phyloP scores from a whole-genome alignment of 805 yeast genomes.

The Suhomyces sp. region DNA sequence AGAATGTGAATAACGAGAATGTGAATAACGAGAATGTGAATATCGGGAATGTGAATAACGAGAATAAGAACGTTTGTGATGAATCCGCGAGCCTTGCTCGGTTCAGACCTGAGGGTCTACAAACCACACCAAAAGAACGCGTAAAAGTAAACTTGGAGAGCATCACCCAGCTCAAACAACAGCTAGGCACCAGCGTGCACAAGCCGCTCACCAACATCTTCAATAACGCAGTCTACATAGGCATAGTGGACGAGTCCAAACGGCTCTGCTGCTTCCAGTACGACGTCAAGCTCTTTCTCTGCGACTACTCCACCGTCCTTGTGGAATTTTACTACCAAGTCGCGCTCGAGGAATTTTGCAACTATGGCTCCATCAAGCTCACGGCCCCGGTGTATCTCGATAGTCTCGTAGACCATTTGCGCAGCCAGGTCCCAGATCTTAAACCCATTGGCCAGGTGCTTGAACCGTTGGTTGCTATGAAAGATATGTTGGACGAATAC shows the following conservation, averaged over 20 bases:
- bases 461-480: slow-evolving; percentile 42
- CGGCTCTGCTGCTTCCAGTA: slow-evolving; percentile 82
- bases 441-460: slow-evolving; percentile 16
- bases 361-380: slow-evolving; percentile 56
- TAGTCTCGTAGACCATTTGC: slow-evolving; percentile 37
- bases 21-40: too few relatives aligned
- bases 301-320: slow-evolving; percentile 74
- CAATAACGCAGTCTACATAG: slow-evolving; percentile 70
- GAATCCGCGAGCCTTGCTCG: too few relatives aligned
- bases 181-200: slow-evolving; percentile 46
- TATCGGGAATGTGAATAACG: too few relatives aligned
- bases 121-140: slow-evolving; percentile 9
- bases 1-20: too few relatives aligned
- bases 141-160: slow-evolving; percentile 54
- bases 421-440: slow-evolving; percentile 18
- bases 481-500: slow-evolving; percentile 79
- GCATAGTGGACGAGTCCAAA: slow-evolving; percentile 69
- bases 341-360: slow-evolving; percentile 72
- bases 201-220: slow-evolving; percentile 63
- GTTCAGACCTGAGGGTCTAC: neutral
- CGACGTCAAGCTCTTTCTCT: slow-evolving; percentile 70
- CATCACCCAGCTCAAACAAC: slow-evolving; percentile 51
- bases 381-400: slow-evolving; percentile 20
- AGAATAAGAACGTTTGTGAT: neutral
- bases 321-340: slow-evolving; percentile 77